Conservation (phyloP, 371 early-diverging fungal species). For the Umbelopsis sp. region DNA sequence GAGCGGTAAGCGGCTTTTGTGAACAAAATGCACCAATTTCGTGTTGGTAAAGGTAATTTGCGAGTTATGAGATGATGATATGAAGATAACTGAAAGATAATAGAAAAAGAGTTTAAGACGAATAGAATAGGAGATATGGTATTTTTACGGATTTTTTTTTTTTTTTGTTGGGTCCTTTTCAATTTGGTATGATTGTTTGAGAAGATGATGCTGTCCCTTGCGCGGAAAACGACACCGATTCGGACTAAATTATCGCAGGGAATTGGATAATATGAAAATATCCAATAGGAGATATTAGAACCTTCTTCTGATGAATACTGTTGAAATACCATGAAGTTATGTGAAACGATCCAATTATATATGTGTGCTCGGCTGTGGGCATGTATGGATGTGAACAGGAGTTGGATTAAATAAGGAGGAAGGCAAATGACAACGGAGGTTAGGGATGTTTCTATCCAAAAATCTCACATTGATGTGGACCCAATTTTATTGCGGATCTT, state of each 20-base stretch:
- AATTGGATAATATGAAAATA: background rate
- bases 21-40: background rate
- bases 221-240: background rate
- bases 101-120: background rate
- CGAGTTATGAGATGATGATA: background rate
- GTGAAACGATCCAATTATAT: background rate
- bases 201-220: background rate
- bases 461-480: background rate
- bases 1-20: background rate
- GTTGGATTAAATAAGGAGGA: slow-evolving; percentile 16
- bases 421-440: slow-evolving; percentile 1
- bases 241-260: background rate
- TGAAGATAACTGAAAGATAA: background rate
- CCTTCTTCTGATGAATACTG: background rate
- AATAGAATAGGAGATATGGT: slow-evolving; percentile 7
- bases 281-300: background rate
- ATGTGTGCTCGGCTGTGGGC: background rate
- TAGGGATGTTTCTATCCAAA: slow-evolving; percentile 7
- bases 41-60: background rate
- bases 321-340: background rate
- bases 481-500: slow-evolving; percentile 3
- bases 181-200: slow-evolving; percentile 18
- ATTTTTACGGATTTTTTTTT: background rate
- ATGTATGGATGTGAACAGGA: slow-evolving; percentile 6
- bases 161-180: slow-evolving; percentile 10